Base-by-base conservation (phyloP, 176 grass and related monocot species). In the Ampelocalamus luodianensis region DNA sequence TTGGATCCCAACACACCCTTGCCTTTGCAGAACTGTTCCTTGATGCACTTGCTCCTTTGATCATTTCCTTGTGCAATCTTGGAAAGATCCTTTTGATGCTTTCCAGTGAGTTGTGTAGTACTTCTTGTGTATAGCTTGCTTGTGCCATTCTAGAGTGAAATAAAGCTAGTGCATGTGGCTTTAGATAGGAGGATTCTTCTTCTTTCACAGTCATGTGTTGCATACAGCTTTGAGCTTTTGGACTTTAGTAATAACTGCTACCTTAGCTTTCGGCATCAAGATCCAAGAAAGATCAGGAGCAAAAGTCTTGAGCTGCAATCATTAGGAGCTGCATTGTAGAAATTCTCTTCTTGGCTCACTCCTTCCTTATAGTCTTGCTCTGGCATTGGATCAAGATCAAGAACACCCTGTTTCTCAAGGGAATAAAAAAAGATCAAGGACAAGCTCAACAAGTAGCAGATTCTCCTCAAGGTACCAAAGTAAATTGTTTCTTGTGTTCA, bases 251-350 rank as follows among this genome's bases (percentile, higher is more conserved):
- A 36, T 77, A 63, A 39, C 78, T 77, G 23, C 51, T 20, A 20
- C 63, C 66, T 14, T 44, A 61, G 3, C 78, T 90, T 90, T 82
- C 56, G 68, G 74, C 80, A 45, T 75, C 89, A 83, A 87, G 80
- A 87, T 90, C 89, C 85, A 87, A 87, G 74, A 83, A 86, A 83
- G 74, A 83, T 87, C 60, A 83, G 74, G 49, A 71, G 27, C 48
- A 62, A 62, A 83, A 87, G 32, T 86, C 67, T 83, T 44, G 66
- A 18, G 79, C 60, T 17, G 64, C 83, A 90, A 85, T 86, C 83
- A 86, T 77, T 86, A 71, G 12, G 64, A 86, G 62, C 65, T 83
- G 89, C 74, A 83, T 83, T 87, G 59, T 72, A 24, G 80, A 42
- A 13, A 62, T 64, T 81, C 62, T 69, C 82, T 73, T 40, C 72